Conservation (phyloP, 1,284 basidiomycete species). For the Pterula multifida region DNA sequence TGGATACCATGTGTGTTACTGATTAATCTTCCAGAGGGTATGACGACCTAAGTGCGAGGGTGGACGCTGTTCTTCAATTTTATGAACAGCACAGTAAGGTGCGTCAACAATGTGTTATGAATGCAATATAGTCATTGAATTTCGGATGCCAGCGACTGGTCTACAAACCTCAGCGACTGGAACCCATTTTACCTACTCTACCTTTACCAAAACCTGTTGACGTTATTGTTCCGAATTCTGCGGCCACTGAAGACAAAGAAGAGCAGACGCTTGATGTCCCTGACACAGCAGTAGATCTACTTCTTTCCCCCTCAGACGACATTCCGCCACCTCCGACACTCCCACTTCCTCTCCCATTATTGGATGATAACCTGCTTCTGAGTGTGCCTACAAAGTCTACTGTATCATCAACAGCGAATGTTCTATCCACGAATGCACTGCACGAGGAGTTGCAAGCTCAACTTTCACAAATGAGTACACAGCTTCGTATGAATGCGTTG, state of each 20-base stretch:
- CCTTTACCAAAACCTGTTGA: background rate
- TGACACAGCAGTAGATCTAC: background rate
- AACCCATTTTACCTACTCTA: background rate
- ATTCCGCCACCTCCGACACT: background rate
- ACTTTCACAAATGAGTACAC: background rate
- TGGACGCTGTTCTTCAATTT: background rate
- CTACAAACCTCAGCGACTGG: background rate
- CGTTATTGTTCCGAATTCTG: background rate
- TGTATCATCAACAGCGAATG: background rate
- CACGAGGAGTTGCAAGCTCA: background rate
- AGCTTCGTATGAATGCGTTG: slow-evolving; percentile 1
- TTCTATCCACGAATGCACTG: background rate
- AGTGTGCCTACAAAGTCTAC: background rate
- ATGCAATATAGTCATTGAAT: background rate
- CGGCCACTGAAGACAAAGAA: background rate
- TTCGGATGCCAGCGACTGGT: background rate
- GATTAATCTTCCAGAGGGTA: background rate
- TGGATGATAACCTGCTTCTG: background rate
- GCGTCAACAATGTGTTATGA: background rate
- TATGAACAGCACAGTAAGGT: background rate
- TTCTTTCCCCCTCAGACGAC: background rate
- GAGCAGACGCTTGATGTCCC: background rate
- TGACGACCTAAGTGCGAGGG: background rate
- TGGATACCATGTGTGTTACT: no score
- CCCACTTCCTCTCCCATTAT: background rate